These are phyloP conservation scores for Globisporangium spiculum DNA, from an alignment of 352 stramenopile species.

Conservation along the genomic window DNA sequence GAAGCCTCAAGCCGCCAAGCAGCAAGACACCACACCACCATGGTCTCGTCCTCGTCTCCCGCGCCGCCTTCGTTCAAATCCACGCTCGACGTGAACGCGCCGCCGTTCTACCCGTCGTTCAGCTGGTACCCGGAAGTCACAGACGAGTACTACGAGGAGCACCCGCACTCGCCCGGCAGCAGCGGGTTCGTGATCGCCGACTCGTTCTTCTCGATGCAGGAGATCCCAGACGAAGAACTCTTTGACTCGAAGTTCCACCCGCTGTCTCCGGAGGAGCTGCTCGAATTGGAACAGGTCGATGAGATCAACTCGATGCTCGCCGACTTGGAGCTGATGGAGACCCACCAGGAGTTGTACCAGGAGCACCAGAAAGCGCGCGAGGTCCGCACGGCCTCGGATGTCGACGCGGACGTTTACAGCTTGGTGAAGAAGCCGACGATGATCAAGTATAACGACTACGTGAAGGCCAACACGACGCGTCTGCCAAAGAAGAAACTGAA, in stretches of 20 bases:
- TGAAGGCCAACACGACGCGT: slow-evolving; percentile 24
- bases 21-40: slow-evolving; percentile 4
- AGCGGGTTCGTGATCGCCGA: slow-evolving; percentile 66
- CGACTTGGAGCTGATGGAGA: slow-evolving; percentile 78
- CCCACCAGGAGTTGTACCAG: slow-evolving; percentile 46
- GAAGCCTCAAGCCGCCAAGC: neutral
- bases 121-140: slow-evolving; percentile 52
- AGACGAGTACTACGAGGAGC: slow-evolving; percentile 65
- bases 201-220: slow-evolving; percentile 38
- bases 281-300: slow-evolving; percentile 74
- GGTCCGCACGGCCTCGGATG: slow-evolving; percentile 31
- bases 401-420: slow-evolving; percentile 48
- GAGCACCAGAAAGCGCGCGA: slow-evolving; percentile 15
- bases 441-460: slow-evolving; percentile 40
- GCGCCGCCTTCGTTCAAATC: slow-evolving; percentile 35
- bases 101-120: slow-evolving; percentile 60
- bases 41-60: slow-evolving; percentile 24
- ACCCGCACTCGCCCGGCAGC: slow-evolving; percentile 53
- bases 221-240: slow-evolving; percentile 76
- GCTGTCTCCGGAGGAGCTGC: slow-evolving; percentile 51
- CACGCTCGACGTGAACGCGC: slow-evolving; percentile 49
- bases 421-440: slow-evolving; percentile 44
- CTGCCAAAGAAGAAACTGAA: slow-evolving; percentile 38
- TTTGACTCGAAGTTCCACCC: slow-evolving; percentile 70
- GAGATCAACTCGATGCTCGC: slow-evolving; percentile 78